Conservation (phyloP, 164 flowering plant genomes). For the Tinospora cordifolia region DNA sequence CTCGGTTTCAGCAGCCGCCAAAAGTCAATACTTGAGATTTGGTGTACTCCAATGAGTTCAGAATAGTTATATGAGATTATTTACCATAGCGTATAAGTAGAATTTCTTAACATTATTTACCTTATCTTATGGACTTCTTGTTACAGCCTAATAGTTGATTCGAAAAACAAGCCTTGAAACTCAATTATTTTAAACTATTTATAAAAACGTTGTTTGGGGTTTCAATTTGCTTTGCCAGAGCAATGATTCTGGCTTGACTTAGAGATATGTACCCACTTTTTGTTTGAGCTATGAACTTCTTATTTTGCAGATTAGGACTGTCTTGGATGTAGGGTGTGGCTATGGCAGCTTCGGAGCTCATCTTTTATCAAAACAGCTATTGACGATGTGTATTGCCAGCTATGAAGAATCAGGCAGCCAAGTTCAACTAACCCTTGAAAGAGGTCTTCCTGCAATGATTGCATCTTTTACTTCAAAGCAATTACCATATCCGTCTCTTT, state of each 20-base stretch:
- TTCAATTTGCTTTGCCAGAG: neutral
- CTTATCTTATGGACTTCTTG: neutral
- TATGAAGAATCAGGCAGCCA: slow-evolving; percentile 94
- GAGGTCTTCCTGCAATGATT: slow-evolving; percentile 99
- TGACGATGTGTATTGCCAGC: slow-evolving; percentile 89
- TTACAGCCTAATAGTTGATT: neutral
- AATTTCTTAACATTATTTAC: neutral
- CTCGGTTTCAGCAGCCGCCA: neutral
- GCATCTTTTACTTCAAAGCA: slow-evolving; percentile 70
- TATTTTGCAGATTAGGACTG: slow-evolving; percentile 70
- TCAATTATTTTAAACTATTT: neutral
- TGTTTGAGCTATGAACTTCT: neutral
- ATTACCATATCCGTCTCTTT: slow-evolving; percentile 86
- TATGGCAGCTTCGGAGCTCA: slow-evolving; percentile 99
- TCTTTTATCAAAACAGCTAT: slow-evolving; percentile 68
- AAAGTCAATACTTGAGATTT: neutral
- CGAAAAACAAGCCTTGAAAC: neutral
- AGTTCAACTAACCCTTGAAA: slow-evolving; percentile 93
- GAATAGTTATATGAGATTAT: neutral
- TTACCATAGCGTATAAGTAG: neutral
- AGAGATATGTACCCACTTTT: neutral
- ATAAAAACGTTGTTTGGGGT: neutral
- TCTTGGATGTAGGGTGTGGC: slow-evolving; percentile 96
- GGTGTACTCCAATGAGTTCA: neutral
- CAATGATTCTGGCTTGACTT: neutral